Evolutionary conservation across 805 yeast species (phyloP).

Genomic region (Spathaspora gorwiae): DNA sequence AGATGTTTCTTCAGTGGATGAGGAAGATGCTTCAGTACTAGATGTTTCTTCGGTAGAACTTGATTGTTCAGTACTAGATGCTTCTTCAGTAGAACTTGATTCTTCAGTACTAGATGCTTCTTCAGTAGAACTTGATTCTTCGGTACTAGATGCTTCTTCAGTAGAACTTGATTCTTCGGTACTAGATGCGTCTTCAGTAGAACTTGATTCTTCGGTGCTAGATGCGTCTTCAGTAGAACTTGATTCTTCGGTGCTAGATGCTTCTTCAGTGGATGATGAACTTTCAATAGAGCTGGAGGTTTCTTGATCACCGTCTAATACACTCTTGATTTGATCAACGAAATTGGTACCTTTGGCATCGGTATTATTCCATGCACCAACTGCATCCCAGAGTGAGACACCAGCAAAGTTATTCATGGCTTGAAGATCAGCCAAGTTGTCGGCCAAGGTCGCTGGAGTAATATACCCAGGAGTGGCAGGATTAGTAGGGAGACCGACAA

Average conservation of each 20-base stretch:
- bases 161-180: neutral
- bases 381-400: conserved; percentile 32
- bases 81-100: neutral
- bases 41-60: neutral
- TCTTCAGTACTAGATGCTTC: neutral
- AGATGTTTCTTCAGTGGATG: too few relatives aligned
- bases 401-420: conserved; percentile 29
- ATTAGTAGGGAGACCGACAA: conserved; percentile 66
- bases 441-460: conserved; percentile 14
- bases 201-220: neutral
- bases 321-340: conserved; percentile 14
- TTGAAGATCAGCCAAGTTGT: conserved; percentile 10
- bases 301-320: conserved; percentile 9
- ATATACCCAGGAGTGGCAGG: conserved; percentile 45
- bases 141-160: neutral
- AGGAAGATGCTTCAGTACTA: neutral
- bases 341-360: conserved; percentile 11
- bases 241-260: neutral
- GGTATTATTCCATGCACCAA: conserved; percentile 17
- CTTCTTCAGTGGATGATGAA: conserved; percentile 4
- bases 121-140: neutral
- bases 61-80: neutral
- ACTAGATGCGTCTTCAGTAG: neutral
- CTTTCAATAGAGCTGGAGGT: conserved; percentile 4
- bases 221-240: neutral